A percentile compares a stretch with the other conserved stretches of the same genome.
Evolutionary conservation across 805 yeast genomes (phyloP).

Genomic region (Debaryomyces hansenii): DNA sequence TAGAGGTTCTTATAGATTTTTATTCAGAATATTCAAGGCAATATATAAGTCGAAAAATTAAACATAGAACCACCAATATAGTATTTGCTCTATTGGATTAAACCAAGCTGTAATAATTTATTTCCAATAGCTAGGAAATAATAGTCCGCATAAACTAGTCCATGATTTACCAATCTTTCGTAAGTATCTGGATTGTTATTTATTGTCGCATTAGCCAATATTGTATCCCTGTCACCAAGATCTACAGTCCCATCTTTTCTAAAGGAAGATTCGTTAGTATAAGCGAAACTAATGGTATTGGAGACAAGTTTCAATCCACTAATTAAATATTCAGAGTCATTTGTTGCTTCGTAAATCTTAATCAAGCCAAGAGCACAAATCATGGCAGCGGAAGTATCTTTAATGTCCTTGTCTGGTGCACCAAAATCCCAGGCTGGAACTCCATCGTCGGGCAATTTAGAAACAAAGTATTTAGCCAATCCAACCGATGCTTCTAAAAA

Average conservation of each 20-base stretch:
- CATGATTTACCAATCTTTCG: constrained; percentile 16
- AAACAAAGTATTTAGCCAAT: constrained; percentile 19
- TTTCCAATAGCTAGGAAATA: constrained; percentile 26
- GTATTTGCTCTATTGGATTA: constrained; percentile 1
- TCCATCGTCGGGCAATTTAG: constrained; percentile 21
- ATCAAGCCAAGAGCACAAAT: constrained; percentile 24
- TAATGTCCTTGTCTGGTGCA: constrained; percentile 19
- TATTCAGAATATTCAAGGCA: too few species aligned
- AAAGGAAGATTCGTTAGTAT: neutral
- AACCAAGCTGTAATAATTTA: constrained; percentile 20
- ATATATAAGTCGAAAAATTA: too few species aligned
- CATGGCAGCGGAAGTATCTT: constrained; percentile 28
- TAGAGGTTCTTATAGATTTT: too few species aligned
- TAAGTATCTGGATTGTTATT: constrained; percentile 20
- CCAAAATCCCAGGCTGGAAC: constrained; percentile 24
- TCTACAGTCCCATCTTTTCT: constrained; percentile 9
- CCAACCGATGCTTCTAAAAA: constrained; percentile 22
- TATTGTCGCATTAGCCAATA: constrained; percentile 20
- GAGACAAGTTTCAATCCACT: constrained; percentile 15
- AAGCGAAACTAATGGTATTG: constrained; percentile 12
- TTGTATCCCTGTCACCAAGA: constrained; percentile 17
- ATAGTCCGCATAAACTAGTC: constrained; percentile 28
- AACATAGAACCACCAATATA: too few species aligned
- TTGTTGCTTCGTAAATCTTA: constrained; percentile 15
- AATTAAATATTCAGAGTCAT: constrained; percentile 11